These are phyloP conservation scores for Kurtzmaniella quercitrusa DNA, from an alignment of 1,139 yeast species.

Conservation along the genomic window DNA sequence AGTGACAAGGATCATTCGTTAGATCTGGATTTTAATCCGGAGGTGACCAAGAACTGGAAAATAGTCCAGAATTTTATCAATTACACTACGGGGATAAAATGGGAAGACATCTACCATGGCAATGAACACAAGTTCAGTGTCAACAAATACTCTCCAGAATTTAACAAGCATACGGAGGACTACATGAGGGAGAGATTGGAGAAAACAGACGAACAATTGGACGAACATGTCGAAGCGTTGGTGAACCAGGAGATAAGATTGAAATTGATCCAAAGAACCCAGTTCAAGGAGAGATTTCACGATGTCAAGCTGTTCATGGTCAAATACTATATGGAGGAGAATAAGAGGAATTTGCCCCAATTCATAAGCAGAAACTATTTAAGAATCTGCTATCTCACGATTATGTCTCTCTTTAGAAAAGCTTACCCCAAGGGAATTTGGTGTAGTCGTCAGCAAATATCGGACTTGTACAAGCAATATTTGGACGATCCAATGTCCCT, in stretches of 20 bases:
- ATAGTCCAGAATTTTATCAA: constrained; percentile 29
- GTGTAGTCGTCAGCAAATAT: constrained; percentile 33
- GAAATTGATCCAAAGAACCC: constrained; percentile 34
- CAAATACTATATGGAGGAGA: constrained; percentile 32
- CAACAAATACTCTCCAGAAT: constrained; percentile 28
- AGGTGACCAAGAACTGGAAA: constrained; percentile 22
- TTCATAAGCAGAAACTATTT: constrained; percentile 24
- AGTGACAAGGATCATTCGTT: constrained; percentile 30
- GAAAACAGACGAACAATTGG: constrained; percentile 29
- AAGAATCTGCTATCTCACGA: constrained; percentile 36
- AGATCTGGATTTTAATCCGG: constrained; percentile 25
- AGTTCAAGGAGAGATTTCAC: constrained; percentile 30
- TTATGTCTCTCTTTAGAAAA: constrained; percentile 27
- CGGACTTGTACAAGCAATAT: constrained; percentile 27
- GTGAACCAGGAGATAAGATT: constrained; percentile 38
- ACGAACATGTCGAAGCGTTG: constrained; percentile 35
- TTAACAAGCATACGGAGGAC: constrained; percentile 23
- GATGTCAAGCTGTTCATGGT: constrained; percentile 40
- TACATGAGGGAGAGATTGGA: constrained; percentile 34
- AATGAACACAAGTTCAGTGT: constrained; percentile 35
- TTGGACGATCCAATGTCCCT: constrained; percentile 42
- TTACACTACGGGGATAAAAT: constrained; percentile 25
- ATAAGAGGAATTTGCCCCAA: constrained; percentile 35
- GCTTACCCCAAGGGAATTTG: constrained; percentile 46
- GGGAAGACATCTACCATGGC: constrained; percentile 28